A percentile compares a stretch with the other conserved stretches of the same genome.
Conservation (phyloP, 2,329 filamentous ascomycete genomes). For the Bisporella sp. region DNA sequence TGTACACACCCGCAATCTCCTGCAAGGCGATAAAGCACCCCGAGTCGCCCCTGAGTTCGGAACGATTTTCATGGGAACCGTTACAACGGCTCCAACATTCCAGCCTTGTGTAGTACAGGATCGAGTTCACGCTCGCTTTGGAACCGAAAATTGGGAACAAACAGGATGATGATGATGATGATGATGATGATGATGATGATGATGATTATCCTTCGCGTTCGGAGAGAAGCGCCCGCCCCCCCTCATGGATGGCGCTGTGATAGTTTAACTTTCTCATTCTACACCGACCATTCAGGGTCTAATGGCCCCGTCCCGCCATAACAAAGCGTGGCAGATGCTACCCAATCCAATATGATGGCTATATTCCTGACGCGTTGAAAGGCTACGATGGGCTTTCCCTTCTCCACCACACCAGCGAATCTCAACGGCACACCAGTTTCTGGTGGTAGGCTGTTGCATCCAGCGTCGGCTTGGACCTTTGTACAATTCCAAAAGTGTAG, state of each 20-base stretch:
- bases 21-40: too few relatives aligned
- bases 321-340: too few relatives aligned
- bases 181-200: not conserved
- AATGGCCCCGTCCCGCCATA: not conserved
- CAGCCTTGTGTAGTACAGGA: not conserved
- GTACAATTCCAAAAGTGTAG: too few relatives aligned
- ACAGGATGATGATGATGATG: not conserved
- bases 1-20: too few relatives aligned
- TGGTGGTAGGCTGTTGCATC: too few relatives aligned
- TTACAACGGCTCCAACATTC: too few relatives aligned
- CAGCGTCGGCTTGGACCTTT: too few relatives aligned
- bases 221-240: not conserved
- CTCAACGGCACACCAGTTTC: not conserved
- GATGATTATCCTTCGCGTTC: not conserved
- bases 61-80: not conserved
- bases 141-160: too few relatives aligned
- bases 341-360: not conserved
- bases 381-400: not conserved
- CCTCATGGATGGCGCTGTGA: not conserved
- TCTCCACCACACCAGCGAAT: slow-evolving; percentile 1
- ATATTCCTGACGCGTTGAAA: not conserved
- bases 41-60: not conserved
- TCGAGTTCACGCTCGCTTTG: not conserved
- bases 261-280: not conserved
- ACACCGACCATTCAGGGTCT: not conserved